Conservation (phyloP, 2,329 filamentous ascomycete species). For the Orbilia quercus region DNA sequence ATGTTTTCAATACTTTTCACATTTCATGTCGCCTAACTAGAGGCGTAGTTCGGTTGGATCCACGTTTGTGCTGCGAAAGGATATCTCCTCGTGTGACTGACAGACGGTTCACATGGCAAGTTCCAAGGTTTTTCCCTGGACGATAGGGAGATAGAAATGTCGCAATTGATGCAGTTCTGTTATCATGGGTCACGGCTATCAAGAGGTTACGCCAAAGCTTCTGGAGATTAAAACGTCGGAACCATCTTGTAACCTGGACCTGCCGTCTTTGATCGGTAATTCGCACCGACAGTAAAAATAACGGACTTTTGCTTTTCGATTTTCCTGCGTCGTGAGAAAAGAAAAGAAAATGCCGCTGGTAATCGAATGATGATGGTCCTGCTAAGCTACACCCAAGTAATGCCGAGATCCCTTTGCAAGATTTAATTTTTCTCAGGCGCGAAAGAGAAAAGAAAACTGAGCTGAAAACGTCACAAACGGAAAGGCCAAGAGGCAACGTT, state of each 20-base stretch:
- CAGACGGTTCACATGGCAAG: constrained; percentile 14
- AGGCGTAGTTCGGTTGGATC: constrained; percentile 32
- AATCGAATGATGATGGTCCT: background rate
- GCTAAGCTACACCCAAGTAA: constrained; percentile 9
- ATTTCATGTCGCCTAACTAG: constrained; percentile 3
- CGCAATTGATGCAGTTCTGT: constrained; percentile 4
- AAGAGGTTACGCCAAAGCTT: too few species aligned
- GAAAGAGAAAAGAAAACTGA: background rate
- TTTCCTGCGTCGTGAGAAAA: constrained; percentile 5
- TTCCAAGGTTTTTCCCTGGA: background rate
- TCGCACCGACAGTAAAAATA: background rate
- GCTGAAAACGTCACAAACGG: constrained; percentile 34
- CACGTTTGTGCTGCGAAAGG: constrained; percentile 1
- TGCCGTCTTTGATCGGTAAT: constrained; percentile 3
- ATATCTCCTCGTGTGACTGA: constrained; percentile 3
- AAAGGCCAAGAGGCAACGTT: background rate
- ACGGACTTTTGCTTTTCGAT: background rate
- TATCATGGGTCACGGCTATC: too few species aligned
- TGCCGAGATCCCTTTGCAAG: constrained; percentile 9
- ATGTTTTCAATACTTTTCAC: background rate
- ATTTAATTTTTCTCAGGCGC: constrained; percentile 12
- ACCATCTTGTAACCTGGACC: background rate
- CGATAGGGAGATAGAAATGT: background rate
- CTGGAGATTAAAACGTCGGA: background rate
- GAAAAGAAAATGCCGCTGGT: constrained; percentile 15